Percentiles rank a stretch among this genome's conserved stretches.
These are phyloP conservation scores for carrot (Daucus carota) DNA, from an alignment of 129 eudicot genomes.

Conservation along the genomic window DNA sequence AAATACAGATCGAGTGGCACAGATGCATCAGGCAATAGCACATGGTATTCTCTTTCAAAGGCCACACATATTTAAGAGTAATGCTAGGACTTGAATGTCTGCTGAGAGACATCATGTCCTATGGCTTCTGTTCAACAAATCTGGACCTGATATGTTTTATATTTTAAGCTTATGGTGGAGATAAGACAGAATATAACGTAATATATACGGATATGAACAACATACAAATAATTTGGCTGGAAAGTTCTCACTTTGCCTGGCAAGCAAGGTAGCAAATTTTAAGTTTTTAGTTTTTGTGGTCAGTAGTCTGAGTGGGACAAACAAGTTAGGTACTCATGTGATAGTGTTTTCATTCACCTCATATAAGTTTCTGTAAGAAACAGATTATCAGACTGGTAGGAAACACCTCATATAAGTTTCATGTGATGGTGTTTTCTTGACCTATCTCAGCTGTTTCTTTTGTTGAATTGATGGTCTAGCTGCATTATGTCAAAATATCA, in stretches of 20 bases:
- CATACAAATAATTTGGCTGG: background rate
- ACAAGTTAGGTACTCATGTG: background rate
- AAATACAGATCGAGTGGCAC: background rate
- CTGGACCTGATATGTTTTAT: background rate
- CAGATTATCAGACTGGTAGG: too few relatives aligned
- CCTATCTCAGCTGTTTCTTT: too few relatives aligned
- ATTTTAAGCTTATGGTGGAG: background rate
- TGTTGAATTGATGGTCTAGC: too few relatives aligned
- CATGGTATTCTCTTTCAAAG: background rate
- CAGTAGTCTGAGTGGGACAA: background rate
- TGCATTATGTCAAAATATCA: too few relatives aligned
- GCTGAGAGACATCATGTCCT: background rate
- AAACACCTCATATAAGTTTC: too few relatives aligned
- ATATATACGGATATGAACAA: too few relatives aligned
- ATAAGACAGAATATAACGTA: background rate
- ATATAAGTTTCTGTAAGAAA: too few relatives aligned
- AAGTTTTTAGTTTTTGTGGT: background rate
- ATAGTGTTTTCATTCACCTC: background rate
- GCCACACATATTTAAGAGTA: background rate
- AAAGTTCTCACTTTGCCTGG: background rate
- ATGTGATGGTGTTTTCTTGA: too few relatives aligned
- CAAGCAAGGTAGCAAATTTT: background rate
- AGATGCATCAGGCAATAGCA: background rate
- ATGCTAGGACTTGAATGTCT: background rate
- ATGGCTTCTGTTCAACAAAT: background rate